Evolutionary conservation across 768 basidiomycete species (phyloP), one percentile per base, ranked within the genome.

Genomic region (Podaxis sp.): DNA sequence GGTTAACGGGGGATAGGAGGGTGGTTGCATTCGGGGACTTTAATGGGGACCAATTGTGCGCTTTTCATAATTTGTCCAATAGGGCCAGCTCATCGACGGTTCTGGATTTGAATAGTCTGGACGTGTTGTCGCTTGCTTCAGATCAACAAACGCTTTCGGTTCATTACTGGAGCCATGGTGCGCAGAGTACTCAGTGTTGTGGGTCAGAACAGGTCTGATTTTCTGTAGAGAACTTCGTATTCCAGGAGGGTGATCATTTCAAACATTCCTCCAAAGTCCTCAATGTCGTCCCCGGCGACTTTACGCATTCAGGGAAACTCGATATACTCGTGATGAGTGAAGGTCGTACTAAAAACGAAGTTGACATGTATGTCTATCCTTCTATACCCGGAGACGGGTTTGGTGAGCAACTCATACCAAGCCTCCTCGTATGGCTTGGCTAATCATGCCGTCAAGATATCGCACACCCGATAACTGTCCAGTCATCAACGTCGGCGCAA

Each of bases 11-110:
- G n/a, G 82, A 85, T 56, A 87, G 85, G 27, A 81, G 90, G 55
- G 82, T 97, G 18, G 80, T 93, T 62, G 95, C 95, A 6, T 91
- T 93, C 67, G 97, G 95, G 35, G 96, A 99, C 76, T 96, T 95
- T 72, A 87, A 98, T 71, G 95, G 92, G 4, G 94, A 98, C 72
- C 95, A 98, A 71, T 90, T 91, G 94, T 97, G 71, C 70, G 91
- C 76, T 18, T 61, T 4, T 42, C n/a, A 40, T 48, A 27, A 5
- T 23, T 23, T 48, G 25, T 23, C 9, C 10, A 13, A 13, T 23
- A 11, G 7, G 47, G 11, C 11, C 10, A 21, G 13, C 5, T 10
- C 9, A 23, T 48, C 27, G 21, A 9, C 10, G 23, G 18, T 21
- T 21, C 23, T 23, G 47, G 25, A 23, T 23, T 14, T 57, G 25